Conservation (phyloP, 495 filamentous ascomycete genomes). For the Podospora appendiculata region DNA sequence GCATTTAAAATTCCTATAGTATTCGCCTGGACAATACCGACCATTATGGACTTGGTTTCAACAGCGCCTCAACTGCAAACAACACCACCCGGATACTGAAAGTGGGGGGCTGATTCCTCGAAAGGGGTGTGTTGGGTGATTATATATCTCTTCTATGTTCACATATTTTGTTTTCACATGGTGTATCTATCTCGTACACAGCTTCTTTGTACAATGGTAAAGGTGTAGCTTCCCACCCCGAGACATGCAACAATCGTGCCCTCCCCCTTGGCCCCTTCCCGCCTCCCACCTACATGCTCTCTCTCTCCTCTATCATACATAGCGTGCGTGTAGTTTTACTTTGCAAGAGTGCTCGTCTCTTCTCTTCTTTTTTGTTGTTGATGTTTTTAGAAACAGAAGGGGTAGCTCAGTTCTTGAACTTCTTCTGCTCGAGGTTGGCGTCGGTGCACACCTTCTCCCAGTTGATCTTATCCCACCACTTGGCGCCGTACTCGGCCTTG, state of each 20-base stretch:
- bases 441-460: conserved; percentile 61
- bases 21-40: too few relatives aligned
- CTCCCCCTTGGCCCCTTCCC: too few relatives aligned
- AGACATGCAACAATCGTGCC: too few relatives aligned
- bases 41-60: too few relatives aligned
- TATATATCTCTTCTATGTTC: background rate
- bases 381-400: too few relatives aligned
- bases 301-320: background rate
- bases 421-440: conserved; percentile 15
- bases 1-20: too few relatives aligned
- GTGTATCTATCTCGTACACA: background rate
- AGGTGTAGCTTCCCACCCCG: background rate
- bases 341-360: background rate
- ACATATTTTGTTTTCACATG: background rate
- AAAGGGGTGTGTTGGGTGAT: too few relatives aligned
- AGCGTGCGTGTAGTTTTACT: background rate
- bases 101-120: too few relatives aligned
- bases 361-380: background rate
- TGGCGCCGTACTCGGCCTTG: conserved; percentile 67
- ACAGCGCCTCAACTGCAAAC: too few relatives aligned
- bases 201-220: background rate
- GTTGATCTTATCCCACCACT: conserved; percentile 82
- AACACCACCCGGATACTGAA: too few relatives aligned
- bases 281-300: background rate
- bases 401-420: background rate